Evolutionary conservation across 164 flowering plant genomes (phyloP), one percentile per base, ranked within the genome.

Genomic region (Tinospora cordifolia): DNA sequence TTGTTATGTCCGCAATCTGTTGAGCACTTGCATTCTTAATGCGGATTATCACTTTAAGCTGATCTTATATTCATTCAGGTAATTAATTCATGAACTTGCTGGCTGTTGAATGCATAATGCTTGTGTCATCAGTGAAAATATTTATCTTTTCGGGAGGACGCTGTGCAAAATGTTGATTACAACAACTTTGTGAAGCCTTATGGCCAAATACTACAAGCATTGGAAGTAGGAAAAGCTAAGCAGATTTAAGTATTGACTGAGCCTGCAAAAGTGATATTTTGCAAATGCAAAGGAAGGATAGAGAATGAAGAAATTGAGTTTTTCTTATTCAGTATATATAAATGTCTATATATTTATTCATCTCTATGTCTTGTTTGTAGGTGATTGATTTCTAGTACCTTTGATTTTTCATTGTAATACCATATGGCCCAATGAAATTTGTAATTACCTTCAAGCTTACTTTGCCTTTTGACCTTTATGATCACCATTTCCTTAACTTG

Each of bases 41-140:
- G 65, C 84, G 9, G 59, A 46, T 3, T 79, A 63, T 60, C 79
- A 75, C 64, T 27, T 79, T 19, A 69, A 75, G 36, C 79, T 80
- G 25, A 84, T 91, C 19, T 68, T 62, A 63, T 75, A 62, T 27
- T 85, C 93, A 66, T 62, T 90, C 10, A 88, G 98, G 99, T 90
- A 85, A 11, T 65, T 51, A 51, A 27, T 65, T 63, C 14, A 24
- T 58, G 15, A 25, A 59, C 13, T 27, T 12, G 2, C 66, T 58
- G 15, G 25, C n/a, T 34, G 22, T 3, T 11, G n/a, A 17, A n/a
- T 64, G 24, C 11, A 9, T 57, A 19, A 19, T 68, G 62, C 11
- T 19, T 49, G n/a, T n/a, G 19, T 6, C 3, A 51, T n/a, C n/a
- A 51, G n/a, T 19, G 59, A 51, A 51, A 51, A 51, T 51, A 51